Evolutionary conservation across 2,329 filamentous ascomycete genomes (phyloP).

Genomic region (Coniochaeta prunicola): DNA sequence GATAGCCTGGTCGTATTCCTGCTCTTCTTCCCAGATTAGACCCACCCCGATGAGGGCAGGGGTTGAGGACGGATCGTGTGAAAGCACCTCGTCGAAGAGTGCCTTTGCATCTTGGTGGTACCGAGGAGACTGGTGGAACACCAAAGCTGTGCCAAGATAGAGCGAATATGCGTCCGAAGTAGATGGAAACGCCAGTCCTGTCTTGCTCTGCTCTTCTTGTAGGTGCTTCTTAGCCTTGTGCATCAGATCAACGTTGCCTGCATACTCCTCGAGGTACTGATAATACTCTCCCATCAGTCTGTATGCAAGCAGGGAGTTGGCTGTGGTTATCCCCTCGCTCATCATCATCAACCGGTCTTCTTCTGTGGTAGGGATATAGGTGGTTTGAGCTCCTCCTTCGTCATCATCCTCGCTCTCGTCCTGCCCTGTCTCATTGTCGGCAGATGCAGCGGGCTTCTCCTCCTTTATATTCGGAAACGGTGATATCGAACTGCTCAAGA

Average conservation of each 20-base stretch:
- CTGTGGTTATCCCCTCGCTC: slow-evolving; percentile 61
- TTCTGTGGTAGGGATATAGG: slow-evolving; percentile 54
- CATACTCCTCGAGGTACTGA: slow-evolving; percentile 75
- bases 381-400: slow-evolving; percentile 45
- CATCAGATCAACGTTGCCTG: slow-evolving; percentile 71
- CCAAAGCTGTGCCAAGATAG: slow-evolving; percentile 76
- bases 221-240: slow-evolving; percentile 63
- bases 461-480: slow-evolving; percentile 55
- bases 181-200: slow-evolving; percentile 62
- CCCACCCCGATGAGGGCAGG: slow-evolving; percentile 83
- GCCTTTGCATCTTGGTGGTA: slow-evolving; percentile 81
- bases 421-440: slow-evolving; percentile 35
- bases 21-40: slow-evolving; percentile 85
- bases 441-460: slow-evolving; percentile 14
- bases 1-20: slow-evolving; percentile 76
- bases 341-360: slow-evolving; percentile 79
- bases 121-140: slow-evolving; percentile 83
- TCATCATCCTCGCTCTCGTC: slow-evolving; percentile 53
- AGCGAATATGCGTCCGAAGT: slow-evolving; percentile 68
- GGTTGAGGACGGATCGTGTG: slow-evolving; percentile 68
- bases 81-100: slow-evolving; percentile 78
- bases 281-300: slow-evolving; percentile 80
- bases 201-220: slow-evolving; percentile 52
- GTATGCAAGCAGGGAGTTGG: slow-evolving; percentile 72
- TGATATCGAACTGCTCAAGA: slow-evolving; percentile 74